Conservation (phyloP, 768 basidiomycete genomes). For the Sistotremastrum suecicum region DNA sequence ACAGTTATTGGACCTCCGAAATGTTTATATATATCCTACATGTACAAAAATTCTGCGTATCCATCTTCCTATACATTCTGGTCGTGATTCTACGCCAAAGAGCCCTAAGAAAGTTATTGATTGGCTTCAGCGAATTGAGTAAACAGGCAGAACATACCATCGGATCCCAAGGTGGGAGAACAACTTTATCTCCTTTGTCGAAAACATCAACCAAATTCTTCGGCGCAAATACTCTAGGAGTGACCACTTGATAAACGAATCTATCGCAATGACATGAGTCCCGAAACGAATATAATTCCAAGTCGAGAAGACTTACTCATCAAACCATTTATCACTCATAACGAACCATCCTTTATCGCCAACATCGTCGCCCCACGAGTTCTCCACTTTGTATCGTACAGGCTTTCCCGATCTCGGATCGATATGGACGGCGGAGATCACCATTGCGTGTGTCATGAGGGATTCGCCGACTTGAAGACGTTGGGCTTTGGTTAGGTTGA, state of each 20-base stretch:
- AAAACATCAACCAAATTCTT: constrained; percentile 71
- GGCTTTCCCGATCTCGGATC: constrained; percentile 55
- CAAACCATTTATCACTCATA: constrained; percentile 90
- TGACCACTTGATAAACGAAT: constrained; percentile 88
- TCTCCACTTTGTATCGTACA: constrained; percentile 92
- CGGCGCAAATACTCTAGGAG: constrained; percentile 66
- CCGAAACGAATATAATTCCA: constrained; percentile 2
- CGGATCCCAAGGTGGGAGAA: constrained; percentile 87
- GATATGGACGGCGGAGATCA: constrained; percentile 85
- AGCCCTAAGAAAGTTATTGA: neutral
- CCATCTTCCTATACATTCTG: no score
- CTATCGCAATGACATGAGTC: no score
- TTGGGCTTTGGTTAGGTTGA: constrained; percentile 75
- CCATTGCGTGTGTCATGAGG: constrained; percentile 92
- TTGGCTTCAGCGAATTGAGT: neutral
- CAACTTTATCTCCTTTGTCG: constrained; percentile 47
- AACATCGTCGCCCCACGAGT: constrained; percentile 73
- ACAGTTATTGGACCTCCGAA: no score
- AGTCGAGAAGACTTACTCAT: constrained; percentile 40
- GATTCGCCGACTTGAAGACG: constrained; percentile 74
- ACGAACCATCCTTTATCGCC: constrained; percentile 84
- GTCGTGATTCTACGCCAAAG: neutral
- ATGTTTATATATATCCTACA: no score
- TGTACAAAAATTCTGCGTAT: no score
- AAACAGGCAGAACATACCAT: constrained; percentile 36